Conservation (phyloP, 192 early-diverging fungal genomes). For the Coemansia sp. region DNA sequence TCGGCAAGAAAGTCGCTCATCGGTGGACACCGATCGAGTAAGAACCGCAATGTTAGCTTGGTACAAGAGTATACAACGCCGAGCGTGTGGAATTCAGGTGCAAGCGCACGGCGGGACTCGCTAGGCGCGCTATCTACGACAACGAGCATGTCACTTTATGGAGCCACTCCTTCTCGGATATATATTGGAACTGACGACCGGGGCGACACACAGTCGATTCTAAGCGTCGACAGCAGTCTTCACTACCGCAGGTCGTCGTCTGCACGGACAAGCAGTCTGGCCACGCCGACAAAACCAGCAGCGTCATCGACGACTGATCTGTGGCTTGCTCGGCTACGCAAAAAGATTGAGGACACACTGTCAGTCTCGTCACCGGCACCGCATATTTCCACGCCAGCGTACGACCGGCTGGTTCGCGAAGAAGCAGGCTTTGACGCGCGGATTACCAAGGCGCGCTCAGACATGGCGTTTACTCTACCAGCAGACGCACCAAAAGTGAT, state of each 20-base stretch:
- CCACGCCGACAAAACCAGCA: background rate
- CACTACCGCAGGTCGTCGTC: background rate
- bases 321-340: constrained; percentile 43
- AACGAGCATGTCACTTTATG: background rate
- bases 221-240: constrained; percentile 38
- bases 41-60: constrained; percentile 23
- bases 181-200: constrained; percentile 1
- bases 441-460: constrained; percentile 21
- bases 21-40: constrained; percentile 4
- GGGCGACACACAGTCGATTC: constrained; percentile 26
- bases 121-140: background rate
- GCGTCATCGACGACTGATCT: constrained; percentile 8
- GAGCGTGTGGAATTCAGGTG: background rate
- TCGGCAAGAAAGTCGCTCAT: constrained; percentile 8
- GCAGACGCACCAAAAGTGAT: constrained; percentile 26
- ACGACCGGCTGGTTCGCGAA: constrained; percentile 26
- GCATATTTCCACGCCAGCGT: constrained; percentile 30
- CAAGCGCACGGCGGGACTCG: background rate
- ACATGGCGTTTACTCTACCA: constrained; percentile 23
- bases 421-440: constrained; percentile 29
- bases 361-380: constrained; percentile 9
- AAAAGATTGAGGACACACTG: constrained; percentile 42
- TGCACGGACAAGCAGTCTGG: background rate
- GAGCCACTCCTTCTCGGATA: constrained; percentile 6
- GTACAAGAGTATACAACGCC: constrained; percentile 37